Base-by-base conservation (phyloP, 2,329 filamentous ascomycete species). In the Cladosporium phlei region DNA sequence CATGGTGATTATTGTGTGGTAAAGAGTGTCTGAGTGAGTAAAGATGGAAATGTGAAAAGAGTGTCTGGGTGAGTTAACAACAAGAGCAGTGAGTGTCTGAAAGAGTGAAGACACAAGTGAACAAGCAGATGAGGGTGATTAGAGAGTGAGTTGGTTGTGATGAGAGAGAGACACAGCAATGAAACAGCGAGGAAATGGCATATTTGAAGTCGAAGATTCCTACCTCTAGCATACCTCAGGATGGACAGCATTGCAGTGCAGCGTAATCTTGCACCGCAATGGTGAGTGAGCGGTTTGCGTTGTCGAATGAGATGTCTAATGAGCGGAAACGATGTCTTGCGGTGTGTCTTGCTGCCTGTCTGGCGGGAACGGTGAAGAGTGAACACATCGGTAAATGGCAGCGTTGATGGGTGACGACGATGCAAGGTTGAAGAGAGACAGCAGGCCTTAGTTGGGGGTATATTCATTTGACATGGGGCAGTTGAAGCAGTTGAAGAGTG, bases 241-340 rank as follows among this genome's bases (percentile, higher is more conserved):
- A 35, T 17, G 39, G 24, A 17, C 32, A 19, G 22, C 37, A 29
- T 4, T 25, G 12, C 37, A 10, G 12, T 39, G 37, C 37, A 38
- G 35, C 35, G 35, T 19, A 39, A 39, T 39, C 25, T 45, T 21
- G 19, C 42, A 27, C 8, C 16, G 32, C 42, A 20, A 12, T 28
- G 33, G 35, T 27, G 42, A 25, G 28, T 29, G 17, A 17, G 42
- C 42, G n/a, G 42, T 45, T 45, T 45, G 42, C 22, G 32, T 45
- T 22, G 42, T 28, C 35, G 42, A 45, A 45, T 45, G 42, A 45
- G 21, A 45, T 45, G 42, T 45, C 42, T 45, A 45, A 45, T 45
- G 42, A 45, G 16, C 32, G 32, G n/a, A 32, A 45, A 45, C 42
- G 42, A 45, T 45, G 42, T 45, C 42, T 45, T 35, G 42, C 42